A percentile compares a stretch with the other conserved stretches of the same genome.
phyloP scores from a whole-genome alignment of 73 alveolate species.

The Effrenium voratum region DNA sequence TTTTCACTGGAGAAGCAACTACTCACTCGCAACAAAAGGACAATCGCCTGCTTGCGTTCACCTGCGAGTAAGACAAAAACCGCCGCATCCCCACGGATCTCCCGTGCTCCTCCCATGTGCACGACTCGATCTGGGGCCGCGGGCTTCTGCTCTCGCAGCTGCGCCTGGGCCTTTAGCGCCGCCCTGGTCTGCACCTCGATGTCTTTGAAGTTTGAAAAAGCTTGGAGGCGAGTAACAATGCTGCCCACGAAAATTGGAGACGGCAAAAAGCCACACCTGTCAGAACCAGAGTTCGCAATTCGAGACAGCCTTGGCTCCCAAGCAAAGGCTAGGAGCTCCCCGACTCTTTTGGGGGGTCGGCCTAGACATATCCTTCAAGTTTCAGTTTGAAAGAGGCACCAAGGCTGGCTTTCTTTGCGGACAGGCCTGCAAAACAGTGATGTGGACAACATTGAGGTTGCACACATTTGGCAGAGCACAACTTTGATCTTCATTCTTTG shows the following conservation, averaged over 20 bases:
- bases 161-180: constrained; percentile 12
- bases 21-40: not conserved
- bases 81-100: not conserved
- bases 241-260: not conserved
- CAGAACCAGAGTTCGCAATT: not conserved
- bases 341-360: no score
- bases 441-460: not conserved
- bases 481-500: not conserved
- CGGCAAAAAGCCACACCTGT: not conserved
- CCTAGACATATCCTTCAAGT: no score
- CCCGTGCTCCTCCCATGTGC: not conserved
- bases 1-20: not conserved
- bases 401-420: not conserved
- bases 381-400: no score
- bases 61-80: not conserved
- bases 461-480: not conserved
- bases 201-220: not conserved
- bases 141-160: constrained; percentile 71
- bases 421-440: not conserved
- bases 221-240: not conserved
- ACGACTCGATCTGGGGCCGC: not conserved
- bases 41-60: not conserved
- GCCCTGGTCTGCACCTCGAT: not conserved
- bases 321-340: not conserved
- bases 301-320: not conserved